Conservation (phyloP, 805 yeast species). For the Saccharomycopsis amapae region DNA sequence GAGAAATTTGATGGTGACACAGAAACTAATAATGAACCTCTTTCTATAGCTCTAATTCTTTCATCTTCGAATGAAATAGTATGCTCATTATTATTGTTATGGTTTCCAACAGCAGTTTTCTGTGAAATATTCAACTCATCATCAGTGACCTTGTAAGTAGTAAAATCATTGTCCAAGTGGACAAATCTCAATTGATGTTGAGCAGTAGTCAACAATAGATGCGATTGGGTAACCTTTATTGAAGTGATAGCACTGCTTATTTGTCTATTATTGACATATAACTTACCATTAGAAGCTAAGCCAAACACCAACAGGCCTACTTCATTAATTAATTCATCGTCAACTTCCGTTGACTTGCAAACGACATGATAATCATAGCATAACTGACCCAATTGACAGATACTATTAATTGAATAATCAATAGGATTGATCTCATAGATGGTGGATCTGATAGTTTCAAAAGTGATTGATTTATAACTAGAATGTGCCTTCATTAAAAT, state of each 20-base stretch:
- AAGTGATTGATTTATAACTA: conserved; percentile 44
- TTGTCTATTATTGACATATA: conserved; percentile 54
- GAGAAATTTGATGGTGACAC: conserved; percentile 76
- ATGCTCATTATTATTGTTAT: conserved; percentile 25
- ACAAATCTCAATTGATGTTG: conserved; percentile 76
- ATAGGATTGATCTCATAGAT: conserved; percentile 35
- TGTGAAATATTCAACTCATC: conserved; percentile 23
- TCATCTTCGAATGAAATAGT: conserved; percentile 47
- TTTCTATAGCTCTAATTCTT: conserved; percentile 79
- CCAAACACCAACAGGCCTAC: conserved; percentile 53
- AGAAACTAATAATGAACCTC: conserved; percentile 82
- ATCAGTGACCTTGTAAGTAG: conserved; percentile 30
- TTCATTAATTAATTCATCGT: conserved; percentile 26
- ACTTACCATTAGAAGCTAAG: conserved; percentile 64
- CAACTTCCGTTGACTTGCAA: conserved; percentile 14
- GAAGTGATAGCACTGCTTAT: conserved; percentile 78
- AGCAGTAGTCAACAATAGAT: conserved; percentile 79
- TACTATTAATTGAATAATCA: conserved; percentile 25
- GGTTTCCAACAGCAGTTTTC: conserved; percentile 26
- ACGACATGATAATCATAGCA: conserved; percentile 53
- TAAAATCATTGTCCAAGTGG: conserved; percentile 45
- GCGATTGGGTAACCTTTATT: conserved; percentile 59
- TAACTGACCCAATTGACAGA: conserved; percentile 58
- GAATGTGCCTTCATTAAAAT: conserved; percentile 50
- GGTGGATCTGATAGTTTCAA: conserved; percentile 58